Evolutionary conservation across 495 filamentous ascomycete species (phyloP).

Genomic region (Talaromyces adpressus): DNA sequence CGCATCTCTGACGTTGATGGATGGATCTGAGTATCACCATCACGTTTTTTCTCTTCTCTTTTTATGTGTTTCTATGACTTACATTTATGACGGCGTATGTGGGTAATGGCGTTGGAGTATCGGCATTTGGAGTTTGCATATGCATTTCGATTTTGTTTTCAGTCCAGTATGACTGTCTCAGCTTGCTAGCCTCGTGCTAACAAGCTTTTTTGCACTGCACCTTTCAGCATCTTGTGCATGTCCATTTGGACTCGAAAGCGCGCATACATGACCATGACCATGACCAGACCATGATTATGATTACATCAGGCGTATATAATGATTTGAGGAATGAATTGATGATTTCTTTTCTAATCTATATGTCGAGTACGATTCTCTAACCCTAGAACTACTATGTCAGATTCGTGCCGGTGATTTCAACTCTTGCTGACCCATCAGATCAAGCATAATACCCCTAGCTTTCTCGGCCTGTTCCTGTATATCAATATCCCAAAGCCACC

Average conservation of each 20-base stretch:
- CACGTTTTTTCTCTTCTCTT: constrained; percentile 12
- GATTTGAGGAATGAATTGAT: constrained; percentile 9
- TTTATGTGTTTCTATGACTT: constrained; percentile 16
- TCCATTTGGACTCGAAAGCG: not conserved
- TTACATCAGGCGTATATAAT: constrained; percentile 7
- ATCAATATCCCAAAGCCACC: constrained; percentile 40
- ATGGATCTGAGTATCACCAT: constrained; percentile 26
- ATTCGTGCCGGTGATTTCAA: not conserved
- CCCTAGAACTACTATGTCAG: not conserved
- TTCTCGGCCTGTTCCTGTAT: constrained; percentile 4
- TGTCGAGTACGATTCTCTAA: not conserved
- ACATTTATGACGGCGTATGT: constrained; percentile 3
- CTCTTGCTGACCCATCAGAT: not conserved
- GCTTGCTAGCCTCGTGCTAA: not conserved
- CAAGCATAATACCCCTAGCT: not conserved
- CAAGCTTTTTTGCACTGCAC: not conserved
- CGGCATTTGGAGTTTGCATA: not conserved
- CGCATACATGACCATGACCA: constrained; percentile 4
- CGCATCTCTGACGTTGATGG: constrained; percentile 24
- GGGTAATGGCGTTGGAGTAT: constrained; percentile 3
- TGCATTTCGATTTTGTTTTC: not conserved
- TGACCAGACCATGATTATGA: constrained; percentile 5
- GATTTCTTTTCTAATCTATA: not conserved
- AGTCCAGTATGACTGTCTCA: not conserved
- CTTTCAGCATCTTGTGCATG: constrained; percentile 1